phyloP scores from a whole-genome alignment of 305 asterid genomes.

The Solanum hybrid region DNA sequence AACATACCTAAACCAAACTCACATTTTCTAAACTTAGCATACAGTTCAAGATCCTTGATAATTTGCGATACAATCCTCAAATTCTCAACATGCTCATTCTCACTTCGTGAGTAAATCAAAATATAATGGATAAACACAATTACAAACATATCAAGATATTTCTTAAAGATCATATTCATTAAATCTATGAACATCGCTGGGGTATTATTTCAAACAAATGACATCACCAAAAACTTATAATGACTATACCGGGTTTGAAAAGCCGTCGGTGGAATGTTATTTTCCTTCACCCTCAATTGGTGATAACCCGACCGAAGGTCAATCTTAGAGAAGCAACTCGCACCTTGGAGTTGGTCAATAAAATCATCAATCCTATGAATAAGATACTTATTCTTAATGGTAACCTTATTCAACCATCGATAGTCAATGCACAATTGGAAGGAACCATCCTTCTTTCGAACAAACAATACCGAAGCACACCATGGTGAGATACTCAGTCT shows the following conservation, averaged over 20 bases:
- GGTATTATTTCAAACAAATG: neutral
- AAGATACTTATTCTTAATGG: neutral
- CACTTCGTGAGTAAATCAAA: neutral
- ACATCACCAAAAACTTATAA: too few species aligned
- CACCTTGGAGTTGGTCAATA: neutral
- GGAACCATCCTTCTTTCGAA: neutral
- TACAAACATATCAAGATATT: neutral
- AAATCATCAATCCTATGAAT: neutral
- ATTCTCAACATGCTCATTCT: neutral
- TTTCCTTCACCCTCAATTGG: neutral
- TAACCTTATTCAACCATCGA: neutral
- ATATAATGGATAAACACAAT: neutral
- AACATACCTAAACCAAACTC: neutral
- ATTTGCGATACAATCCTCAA: neutral
- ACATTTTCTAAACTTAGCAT: neutral
- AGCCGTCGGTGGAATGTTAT: neutral
- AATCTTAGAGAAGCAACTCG: neutral
- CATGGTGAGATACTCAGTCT: neutral
- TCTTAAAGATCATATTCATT: too few species aligned
- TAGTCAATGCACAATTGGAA: neutral
- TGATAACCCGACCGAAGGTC: neutral
- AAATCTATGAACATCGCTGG: neutral
- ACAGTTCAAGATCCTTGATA: neutral
- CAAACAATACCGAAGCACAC: neutral
- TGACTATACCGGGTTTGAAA: neutral